Percentiles rank a stretch among this genome's conserved stretches.
These are phyloP conservation scores for Begonia masoniana DNA, from an alignment of 306 rosid genomes.

Conservation along the genomic window DNA sequence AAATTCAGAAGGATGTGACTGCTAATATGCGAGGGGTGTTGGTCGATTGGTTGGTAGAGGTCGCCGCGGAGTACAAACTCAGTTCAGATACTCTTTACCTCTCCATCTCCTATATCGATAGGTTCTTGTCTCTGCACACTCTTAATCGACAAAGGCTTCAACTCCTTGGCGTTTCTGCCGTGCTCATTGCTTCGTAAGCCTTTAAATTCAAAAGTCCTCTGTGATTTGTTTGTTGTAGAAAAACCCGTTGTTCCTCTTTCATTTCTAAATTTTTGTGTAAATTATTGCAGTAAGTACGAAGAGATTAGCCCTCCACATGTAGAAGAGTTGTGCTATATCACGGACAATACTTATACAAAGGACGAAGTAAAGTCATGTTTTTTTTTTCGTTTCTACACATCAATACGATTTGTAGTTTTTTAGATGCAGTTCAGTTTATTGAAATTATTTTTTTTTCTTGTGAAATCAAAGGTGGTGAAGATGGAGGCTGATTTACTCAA, in stretches of 20 bases:
- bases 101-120: slow-evolving; percentile 49
- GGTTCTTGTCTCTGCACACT: slow-evolving; percentile 34
- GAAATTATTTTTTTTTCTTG: too few relatives aligned
- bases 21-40: slow-evolving; percentile 63
- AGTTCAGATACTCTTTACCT: slow-evolving; percentile 66
- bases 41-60: slow-evolving; percentile 93
- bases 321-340: slow-evolving; percentile 67
- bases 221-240: background rate
- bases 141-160: slow-evolving; percentile 47
- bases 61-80: slow-evolving; percentile 75
- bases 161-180: slow-evolving; percentile 61
- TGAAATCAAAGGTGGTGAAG: slow-evolving; percentile 34
- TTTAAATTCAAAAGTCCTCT: background rate
- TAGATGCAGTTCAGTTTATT: too few relatives aligned
- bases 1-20: slow-evolving; percentile 51
- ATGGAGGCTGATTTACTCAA: slow-evolving; percentile 84
- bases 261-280: background rate
- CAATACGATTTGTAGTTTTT: too few relatives aligned
- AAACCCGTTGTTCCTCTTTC: background rate
- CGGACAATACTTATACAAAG: slow-evolving; percentile 61
- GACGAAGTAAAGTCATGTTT: slow-evolving; percentile 37
- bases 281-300: slow-evolving; percentile 54
- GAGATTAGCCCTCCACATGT: slow-evolving; percentile 71
- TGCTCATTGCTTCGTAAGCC: slow-evolving; percentile 84
- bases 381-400: too few relatives aligned